phyloP scores from a whole-genome alignment of 1,139 yeast species.

The Lodderomyces orthopsilosis region DNA sequence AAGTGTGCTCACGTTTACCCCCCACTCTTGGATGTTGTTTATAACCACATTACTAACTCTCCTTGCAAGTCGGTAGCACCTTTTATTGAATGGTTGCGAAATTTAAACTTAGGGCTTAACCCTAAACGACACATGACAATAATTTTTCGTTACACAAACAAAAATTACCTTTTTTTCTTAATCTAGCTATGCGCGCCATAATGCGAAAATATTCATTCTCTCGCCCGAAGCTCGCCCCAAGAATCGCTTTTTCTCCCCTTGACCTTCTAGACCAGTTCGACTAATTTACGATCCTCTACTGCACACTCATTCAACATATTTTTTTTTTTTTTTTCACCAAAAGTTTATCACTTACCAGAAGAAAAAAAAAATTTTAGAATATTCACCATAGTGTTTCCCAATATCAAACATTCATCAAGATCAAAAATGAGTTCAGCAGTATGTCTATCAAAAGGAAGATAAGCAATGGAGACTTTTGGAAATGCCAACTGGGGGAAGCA shows the following conservation, averaged over 20 bases:
- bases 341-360: neutral
- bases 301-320: slow-evolving; percentile 21
- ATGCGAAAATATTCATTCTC: too few relatives aligned
- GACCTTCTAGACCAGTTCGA: neutral
- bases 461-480: neutral
- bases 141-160: neutral
- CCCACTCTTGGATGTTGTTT: too few relatives aligned
- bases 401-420: slow-evolving; percentile 11
- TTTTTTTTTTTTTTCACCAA: neutral
- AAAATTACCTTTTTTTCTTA: neutral
- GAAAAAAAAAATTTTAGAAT: slow-evolving; percentile 11
- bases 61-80: too few relatives aligned
- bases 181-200: neutral
- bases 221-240: too few relatives aligned
- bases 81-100: slow-evolving; percentile 1
- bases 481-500: neutral
- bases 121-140: neutral
- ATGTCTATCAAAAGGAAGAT: slow-evolving; percentile 17
- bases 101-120: neutral
- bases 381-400: slow-evolving; percentile 2
- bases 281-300: slow-evolving; percentile 9
- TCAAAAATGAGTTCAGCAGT: slow-evolving; percentile 34
- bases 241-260: neutral
- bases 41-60: too few relatives aligned
- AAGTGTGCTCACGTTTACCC: too few relatives aligned